Base-by-base conservation (phyloP, 169 alveolate genomes). In the Cystoisospora suis region DNA sequence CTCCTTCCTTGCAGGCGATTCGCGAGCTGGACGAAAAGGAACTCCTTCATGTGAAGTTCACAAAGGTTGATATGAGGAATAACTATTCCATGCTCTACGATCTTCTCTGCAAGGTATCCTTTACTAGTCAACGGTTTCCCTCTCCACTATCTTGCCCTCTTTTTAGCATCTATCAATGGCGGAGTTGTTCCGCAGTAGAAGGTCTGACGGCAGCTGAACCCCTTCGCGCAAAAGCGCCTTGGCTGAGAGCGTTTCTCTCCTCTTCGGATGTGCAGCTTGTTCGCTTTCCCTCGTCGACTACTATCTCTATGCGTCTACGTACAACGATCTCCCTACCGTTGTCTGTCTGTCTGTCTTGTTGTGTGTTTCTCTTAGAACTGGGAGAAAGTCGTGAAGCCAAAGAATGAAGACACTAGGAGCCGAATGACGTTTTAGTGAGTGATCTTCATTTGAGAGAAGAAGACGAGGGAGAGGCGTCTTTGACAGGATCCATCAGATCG, bases 11-110 rank as follows among this genome's bases (percentile, higher is more conserved):
- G 27, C 61, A 86, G 45, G 98, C 98, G 36, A 92, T 96, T 20
- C 92, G 97, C 46, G 98, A 96, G 77, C 88, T 96, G 81, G 98
- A 96, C 86, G 97, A 96, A 61, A 96, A 96, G 92, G 97, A 96
- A 87, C 95, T 98, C 98, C 95, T 96, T 17, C 97, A 96, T 79
- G 90, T 95, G 29, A 96, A 97, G 92, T 92, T 97, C 47, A 88
- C 98, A 15, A 93, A 94, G 17, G 97, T 96, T n/a, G 97, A 97
- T 80, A 96, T 96, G 98, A 75, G 98, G 45, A 96, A 96, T 79
- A 96, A 96, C 83, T 96, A 96, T 91, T 96, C 97, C 79, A 96
- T 96, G 98, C 92, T 96, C 58, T 96, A 96, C 79, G 98, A 96
- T 75, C 94, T 96, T 83, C 95, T 97, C 81, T 96, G 96, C 91